Percentiles rank a stretch among this genome's conserved stretches.
These are phyloP conservation scores for Wickerhamomyces canadensis DNA, from an alignment of 805 yeast species.

Conservation along the genomic window DNA sequence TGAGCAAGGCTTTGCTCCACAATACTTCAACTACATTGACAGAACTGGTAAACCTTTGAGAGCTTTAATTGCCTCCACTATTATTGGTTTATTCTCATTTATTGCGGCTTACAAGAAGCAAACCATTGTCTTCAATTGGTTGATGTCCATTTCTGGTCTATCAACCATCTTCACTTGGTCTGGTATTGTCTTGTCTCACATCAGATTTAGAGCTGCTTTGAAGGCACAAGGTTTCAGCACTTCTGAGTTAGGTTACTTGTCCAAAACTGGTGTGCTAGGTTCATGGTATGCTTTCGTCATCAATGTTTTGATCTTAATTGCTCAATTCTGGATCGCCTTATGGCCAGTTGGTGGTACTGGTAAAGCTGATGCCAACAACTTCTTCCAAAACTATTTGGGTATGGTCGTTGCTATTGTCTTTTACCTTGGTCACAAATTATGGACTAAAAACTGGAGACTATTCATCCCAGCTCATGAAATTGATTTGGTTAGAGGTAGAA, in stretches of 20 bases:
- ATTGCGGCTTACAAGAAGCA: constrained; percentile 59
- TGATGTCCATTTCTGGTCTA: constrained; percentile 55
- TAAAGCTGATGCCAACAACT: constrained; percentile 33
- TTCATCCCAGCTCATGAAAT: constrained; percentile 34
- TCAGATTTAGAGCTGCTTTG: constrained; percentile 56
- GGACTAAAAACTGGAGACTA: constrained; percentile 30
- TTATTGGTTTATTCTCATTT: constrained; percentile 58
- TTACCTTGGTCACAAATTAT: constrained; percentile 48
- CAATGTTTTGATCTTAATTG: constrained; percentile 45
- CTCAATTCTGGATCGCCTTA: constrained; percentile 63
- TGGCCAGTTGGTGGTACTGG: constrained; percentile 46
- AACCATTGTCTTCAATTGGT: constrained; percentile 57
- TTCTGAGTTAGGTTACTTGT: constrained; percentile 46
- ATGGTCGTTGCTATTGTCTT: constrained; percentile 35
- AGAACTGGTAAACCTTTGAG: constrained; percentile 54
- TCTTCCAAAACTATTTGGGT: constrained; percentile 53
- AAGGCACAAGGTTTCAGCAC: constrained; percentile 45
- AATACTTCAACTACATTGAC: constrained; percentile 45
- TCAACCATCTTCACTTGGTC: constrained; percentile 61
- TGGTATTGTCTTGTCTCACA: constrained; percentile 48
- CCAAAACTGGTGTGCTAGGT: constrained; percentile 49
- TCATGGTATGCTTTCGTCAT: constrained; percentile 46
- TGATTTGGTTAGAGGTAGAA: constrained; percentile 42
- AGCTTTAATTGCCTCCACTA: constrained; percentile 45
- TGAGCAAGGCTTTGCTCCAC: constrained; percentile 66